Percentiles rank a stretch among this genome's conserved stretches.
These are phyloP conservation scores for Russula vinacea DNA, from an alignment of 768 basidiomycete species.

Conservation along the genomic window DNA sequence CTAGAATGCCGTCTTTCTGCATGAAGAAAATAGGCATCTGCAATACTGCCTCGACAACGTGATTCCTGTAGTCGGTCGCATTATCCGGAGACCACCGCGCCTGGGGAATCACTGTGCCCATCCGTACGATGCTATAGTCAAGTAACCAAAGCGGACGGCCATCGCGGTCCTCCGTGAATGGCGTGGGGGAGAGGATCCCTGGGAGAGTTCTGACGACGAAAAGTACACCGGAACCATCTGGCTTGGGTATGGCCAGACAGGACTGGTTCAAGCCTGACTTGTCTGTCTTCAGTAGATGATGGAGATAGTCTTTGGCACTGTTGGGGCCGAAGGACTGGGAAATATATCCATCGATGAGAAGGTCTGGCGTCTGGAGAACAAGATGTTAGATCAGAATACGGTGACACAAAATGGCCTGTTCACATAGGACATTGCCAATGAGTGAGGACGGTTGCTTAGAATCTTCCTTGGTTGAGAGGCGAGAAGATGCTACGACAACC, in stretches of 20 bases:
- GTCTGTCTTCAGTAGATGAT: conserved; percentile 18
- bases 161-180: background rate
- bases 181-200: background rate
- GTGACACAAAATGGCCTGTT: background rate
- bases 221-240: background rate
- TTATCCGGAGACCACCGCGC: conserved; percentile 15
- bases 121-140: background rate
- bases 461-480: background rate
- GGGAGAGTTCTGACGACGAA: background rate
- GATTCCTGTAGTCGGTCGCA: conserved; percentile 4
- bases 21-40: conserved; percentile 27
- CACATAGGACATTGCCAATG: background rate
- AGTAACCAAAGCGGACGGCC: conserved; percentile 7
- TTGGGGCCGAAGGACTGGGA: conserved; percentile 12
- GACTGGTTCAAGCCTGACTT: background rate
- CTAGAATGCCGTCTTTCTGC: conserved; percentile 13
- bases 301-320: conserved; percentile 10
- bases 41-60: conserved; percentile 16
- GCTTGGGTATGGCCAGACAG: background rate
- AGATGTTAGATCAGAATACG: background rate
- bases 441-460: background rate
- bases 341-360: conserved; percentile 24
- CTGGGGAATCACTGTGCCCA: conserved; percentile 23
- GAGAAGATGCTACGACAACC: background rate
- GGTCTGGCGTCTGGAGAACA: conserved; percentile 1